Conservation (phyloP, 345 rosid species). For the Punica granatum region DNA sequence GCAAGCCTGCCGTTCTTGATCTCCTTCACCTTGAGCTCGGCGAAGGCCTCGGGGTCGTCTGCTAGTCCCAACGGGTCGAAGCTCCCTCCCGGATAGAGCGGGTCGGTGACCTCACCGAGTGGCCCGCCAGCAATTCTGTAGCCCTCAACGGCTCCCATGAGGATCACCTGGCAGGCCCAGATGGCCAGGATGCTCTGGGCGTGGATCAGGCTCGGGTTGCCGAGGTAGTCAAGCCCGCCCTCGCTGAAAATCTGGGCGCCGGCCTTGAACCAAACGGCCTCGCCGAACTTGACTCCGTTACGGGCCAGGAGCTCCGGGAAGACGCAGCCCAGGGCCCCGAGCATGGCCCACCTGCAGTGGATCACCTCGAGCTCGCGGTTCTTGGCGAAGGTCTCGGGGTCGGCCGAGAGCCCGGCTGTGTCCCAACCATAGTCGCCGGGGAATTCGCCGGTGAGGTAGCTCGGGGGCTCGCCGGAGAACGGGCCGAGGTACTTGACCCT, state of each 20-base stretch:
- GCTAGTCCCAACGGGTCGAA: conserved; percentile 24
- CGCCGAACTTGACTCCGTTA: conserved; percentile 23
- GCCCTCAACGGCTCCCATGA: conserved; percentile 26
- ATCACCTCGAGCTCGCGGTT: conserved; percentile 26
- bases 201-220: conserved; percentile 23
- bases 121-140: conserved; percentile 20
- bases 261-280: conserved; percentile 26
- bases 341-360: conserved; percentile 22
- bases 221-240: conserved; percentile 23
- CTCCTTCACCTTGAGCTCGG: conserved; percentile 26
- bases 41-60: conserved; percentile 21
- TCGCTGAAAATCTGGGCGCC: conserved; percentile 23
- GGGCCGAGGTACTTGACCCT: conserved; percentile 23
- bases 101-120: conserved; percentile 21
- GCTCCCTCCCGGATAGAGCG: conserved; percentile 22
- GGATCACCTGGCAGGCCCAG: conserved; percentile 21
- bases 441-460: conserved; percentile 20
- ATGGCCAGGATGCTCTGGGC: conserved; percentile 26
- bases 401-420: conserved; percentile 23
- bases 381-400: conserved; percentile 25
- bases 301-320: conserved; percentile 25
- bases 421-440: conserved; percentile 29
- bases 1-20: conserved; percentile 21
- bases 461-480: conserved; percentile 20
- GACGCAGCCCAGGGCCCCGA: conserved; percentile 18